A percentile compares a stretch with the other conserved stretches of the same genome.
Evolutionary conservation across 2,329 filamentous ascomycete species (phyloP).

Genomic region (Hypoxylon sp.): DNA sequence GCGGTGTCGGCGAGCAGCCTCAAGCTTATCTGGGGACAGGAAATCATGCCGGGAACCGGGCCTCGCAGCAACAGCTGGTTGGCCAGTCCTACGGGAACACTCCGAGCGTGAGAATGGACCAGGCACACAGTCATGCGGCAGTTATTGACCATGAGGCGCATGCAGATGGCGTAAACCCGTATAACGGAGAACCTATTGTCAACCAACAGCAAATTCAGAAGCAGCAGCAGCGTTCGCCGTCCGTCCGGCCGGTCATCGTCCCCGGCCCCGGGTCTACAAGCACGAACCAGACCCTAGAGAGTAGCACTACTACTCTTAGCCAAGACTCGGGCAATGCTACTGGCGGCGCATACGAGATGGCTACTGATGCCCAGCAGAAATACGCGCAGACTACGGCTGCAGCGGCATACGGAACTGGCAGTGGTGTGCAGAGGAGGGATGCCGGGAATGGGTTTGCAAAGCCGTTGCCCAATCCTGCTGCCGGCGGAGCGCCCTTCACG

Average conservation of each 20-base stretch:
- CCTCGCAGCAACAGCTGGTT: conserved; percentile 43
- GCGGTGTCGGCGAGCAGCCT: conserved; percentile 56
- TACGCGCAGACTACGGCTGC: conserved; percentile 16
- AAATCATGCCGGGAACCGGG: conserved; percentile 44
- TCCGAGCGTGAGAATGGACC: conserved; percentile 62
- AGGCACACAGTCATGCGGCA: conserved; percentile 66
- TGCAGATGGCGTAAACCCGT: conserved; percentile 71
- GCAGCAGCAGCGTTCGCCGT: conserved; percentile 36
- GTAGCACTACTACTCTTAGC: conserved; percentile 42
- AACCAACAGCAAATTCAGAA: conserved; percentile 24
- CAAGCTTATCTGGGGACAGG: background rate
- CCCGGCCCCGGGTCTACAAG: conserved; percentile 39
- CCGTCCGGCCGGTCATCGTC: conserved; percentile 42
- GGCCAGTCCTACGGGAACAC: conserved; percentile 63
- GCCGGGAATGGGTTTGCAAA: conserved; percentile 44
- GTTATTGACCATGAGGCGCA: conserved; percentile 66
- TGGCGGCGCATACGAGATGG: conserved; percentile 37
- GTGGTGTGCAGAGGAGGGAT: conserved; percentile 17
- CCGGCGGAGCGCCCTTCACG: conserved; percentile 33
- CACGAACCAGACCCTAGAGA: conserved; percentile 40
- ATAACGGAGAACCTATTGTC: conserved; percentile 63
- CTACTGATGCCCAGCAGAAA: conserved; percentile 37
- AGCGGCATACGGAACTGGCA: conserved; percentile 4
- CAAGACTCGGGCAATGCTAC: conserved; percentile 44
- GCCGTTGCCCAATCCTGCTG: conserved; percentile 28